phyloP scores from a whole-genome alignment of 495 filamentous ascomycete genomes.

The Tuber umbilicatum region DNA sequence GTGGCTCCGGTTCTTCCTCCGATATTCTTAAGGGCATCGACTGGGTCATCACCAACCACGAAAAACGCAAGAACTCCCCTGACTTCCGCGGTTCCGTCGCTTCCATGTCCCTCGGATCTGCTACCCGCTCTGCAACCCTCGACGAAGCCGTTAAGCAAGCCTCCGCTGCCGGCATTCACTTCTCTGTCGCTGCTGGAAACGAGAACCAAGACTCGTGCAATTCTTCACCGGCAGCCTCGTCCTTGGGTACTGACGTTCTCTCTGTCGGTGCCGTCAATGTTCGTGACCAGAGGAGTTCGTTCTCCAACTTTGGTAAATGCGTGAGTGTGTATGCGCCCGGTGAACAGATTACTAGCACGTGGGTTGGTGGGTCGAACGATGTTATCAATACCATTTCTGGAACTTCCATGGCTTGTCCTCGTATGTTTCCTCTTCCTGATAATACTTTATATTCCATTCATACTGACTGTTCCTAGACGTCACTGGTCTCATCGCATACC shows the following conservation, averaged over 20 bases:
- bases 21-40: constrained; percentile 58
- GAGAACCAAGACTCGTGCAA: constrained; percentile 52
- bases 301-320: constrained; percentile 56
- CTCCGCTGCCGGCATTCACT: constrained; percentile 52
- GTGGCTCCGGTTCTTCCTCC: constrained; percentile 51
- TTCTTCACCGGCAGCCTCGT: constrained; percentile 53
- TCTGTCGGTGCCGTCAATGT: constrained; percentile 57
- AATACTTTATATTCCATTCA: neutral
- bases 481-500: constrained; percentile 50
- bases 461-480: constrained; percentile 40
- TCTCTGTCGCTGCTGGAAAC: constrained; percentile 63
- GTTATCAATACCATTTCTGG: constrained; percentile 51
- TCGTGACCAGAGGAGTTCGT: constrained; percentile 50
- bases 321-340: constrained; percentile 54
- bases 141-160: constrained; percentile 55
- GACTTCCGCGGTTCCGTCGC: constrained; percentile 45
- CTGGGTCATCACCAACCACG: constrained; percentile 50
- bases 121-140: constrained; percentile 48
- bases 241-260: constrained; percentile 46
- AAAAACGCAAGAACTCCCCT: constrained; percentile 42
- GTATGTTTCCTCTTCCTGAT: constrained; percentile 25
- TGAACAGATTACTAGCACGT: constrained; percentile 49
- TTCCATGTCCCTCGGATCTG: constrained; percentile 36
- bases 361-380: constrained; percentile 46
- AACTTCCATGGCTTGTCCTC: constrained; percentile 53